Evolutionary conservation across 345 rosid genomes (phyloP).

Genomic region (Brassica nigra): DNA sequence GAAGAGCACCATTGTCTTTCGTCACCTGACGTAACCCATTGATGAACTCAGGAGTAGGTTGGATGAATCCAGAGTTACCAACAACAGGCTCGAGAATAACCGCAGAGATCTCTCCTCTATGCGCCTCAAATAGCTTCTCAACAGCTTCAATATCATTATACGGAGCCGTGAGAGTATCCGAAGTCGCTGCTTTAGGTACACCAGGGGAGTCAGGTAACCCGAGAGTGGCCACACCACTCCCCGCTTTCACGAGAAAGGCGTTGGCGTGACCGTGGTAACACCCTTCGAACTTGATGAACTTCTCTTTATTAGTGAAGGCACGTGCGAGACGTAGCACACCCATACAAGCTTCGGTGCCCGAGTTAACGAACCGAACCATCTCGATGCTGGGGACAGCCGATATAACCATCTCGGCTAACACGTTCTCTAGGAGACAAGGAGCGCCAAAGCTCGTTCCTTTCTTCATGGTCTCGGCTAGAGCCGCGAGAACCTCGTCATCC

Average conservation of each 20-base stretch:
- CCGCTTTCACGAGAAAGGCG: constrained; percentile 93
- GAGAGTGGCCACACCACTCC: constrained; percentile 94
- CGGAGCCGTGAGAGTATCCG: constrained; percentile 75
- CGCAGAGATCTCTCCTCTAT: constrained; percentile 78
- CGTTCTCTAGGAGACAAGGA: constrained; percentile 93
- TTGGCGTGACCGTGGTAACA: constrained; percentile 98
- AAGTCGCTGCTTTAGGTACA: constrained; percentile 85
- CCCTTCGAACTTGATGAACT: constrained; percentile 89
- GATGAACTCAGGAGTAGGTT: constrained; percentile 69
- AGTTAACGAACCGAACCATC: constrained; percentile 93
- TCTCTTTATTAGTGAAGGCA: constrained; percentile 71
- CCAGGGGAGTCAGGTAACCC: constrained; percentile 97
- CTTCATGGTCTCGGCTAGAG: constrained; percentile 87
- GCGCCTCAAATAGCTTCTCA: constrained; percentile 53
- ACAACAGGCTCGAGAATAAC: constrained; percentile 90
- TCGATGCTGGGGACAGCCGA: constrained; percentile 93
- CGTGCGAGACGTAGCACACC: constrained; percentile 94
- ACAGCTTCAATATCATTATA: constrained; percentile 70
- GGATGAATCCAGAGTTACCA: constrained; percentile 84
- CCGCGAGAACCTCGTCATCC: constrained; percentile 89
- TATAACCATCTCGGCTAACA: constrained; percentile 84
- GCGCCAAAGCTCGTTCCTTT: constrained; percentile 99
- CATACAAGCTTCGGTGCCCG: constrained; percentile 97
- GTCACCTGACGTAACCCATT: constrained; percentile 56
- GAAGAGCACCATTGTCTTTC: constrained; percentile 65